These are phyloP conservation scores for Nemania sp. DNA, from an alignment of 2,329 filamentous ascomycete species.

Conservation along the genomic window DNA sequence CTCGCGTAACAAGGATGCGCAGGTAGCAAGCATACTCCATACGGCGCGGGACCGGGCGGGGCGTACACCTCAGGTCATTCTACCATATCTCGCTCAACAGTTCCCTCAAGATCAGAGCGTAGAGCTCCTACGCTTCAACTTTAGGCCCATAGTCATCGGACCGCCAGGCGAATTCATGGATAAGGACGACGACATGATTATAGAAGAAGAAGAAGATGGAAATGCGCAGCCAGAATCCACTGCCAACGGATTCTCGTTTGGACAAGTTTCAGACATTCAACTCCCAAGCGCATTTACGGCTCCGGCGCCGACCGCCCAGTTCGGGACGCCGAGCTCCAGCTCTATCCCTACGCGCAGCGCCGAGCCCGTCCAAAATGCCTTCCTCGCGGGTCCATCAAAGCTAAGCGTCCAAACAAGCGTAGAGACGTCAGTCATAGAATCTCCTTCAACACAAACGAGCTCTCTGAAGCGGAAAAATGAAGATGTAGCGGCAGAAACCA, in stretches of 20 bases:
- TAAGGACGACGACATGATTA: constrained; percentile 40
- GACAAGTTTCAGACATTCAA: constrained; percentile 25
- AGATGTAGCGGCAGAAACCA: constrained; percentile 38
- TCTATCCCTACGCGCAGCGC: constrained; percentile 10
- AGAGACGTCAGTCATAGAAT: constrained; percentile 16
- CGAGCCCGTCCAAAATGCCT: constrained; percentile 29
- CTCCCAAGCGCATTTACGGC: constrained; percentile 16
- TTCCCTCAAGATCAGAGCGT: constrained; percentile 66
- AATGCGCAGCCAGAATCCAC: constrained; percentile 30
- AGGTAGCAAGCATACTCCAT: constrained; percentile 82
- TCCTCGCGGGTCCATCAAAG: constrained; percentile 29
- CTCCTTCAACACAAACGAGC: constrained; percentile 17
- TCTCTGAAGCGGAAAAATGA: constrained; percentile 50
- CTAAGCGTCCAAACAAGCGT: constrained; percentile 31
- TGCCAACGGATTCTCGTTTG: constrained; percentile 30
- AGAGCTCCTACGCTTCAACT: constrained; percentile 69
- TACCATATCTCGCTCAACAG: constrained; percentile 75
- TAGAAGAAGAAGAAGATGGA: constrained; percentile 38
- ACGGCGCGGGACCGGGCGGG: constrained; percentile 68
- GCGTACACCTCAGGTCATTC: constrained; percentile 69
- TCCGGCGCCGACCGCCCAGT: constrained; percentile 12
- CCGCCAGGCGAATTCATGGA: constrained; percentile 40
- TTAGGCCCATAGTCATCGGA: constrained; percentile 48
- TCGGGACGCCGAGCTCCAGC: constrained; percentile 17
- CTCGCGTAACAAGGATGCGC: constrained; percentile 67